Base-by-base conservation (phyloP, 768 basidiomycete species). In the Amanita rimosa region DNA sequence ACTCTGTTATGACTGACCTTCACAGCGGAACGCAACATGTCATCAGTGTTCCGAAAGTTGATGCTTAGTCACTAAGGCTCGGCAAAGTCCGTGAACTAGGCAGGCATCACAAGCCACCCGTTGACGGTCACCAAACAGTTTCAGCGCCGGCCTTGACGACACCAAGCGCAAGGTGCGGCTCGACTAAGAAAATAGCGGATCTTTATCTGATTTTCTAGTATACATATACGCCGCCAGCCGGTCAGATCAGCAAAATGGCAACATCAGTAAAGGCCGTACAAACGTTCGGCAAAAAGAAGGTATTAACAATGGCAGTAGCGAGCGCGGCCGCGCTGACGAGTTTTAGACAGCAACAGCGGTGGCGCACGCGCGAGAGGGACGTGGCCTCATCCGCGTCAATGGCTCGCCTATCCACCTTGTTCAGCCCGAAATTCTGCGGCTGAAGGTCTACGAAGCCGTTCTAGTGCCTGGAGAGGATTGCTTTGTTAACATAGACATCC, bases 221-320 rank as follows among this genome's bases (percentile, higher is more conserved):
- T 44, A 54, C 40, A 34, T 17, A 51, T 41, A 58, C 52, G 58
- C 57, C 55, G 55, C 58, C 55, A 52, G 52, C 56, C 58, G 57
- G 60, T 57, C 57, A 56, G 61, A 59, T 53, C 57, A 56, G 57
- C 62, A 79, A 71, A 69, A 89, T 88, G 85, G 78, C 66, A 56
- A 68, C 82, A 58, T 76, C 84, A 63, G 67, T 70, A 56, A 89
- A 90, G 74, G 91, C 94, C 74, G 95, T 98, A 58, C 95, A 97
- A 67, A 95, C 91, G 55, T 98, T 98, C 73, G 95, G 95, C 71
- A 98, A 98, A 90, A 98, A 98, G 85, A 97, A 97, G 87, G 91
- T 79, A 65, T 55, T 79, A 62, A 24, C 44, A 27, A 31, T 24
- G n/a, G 27, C 38, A 46, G 54, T 21, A n/a, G 29, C 34, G 53